A percentile compares a stretch with the other conserved stretches of the same genome.
Evolutionary conservation across 495 filamentous ascomycete genomes (phyloP).

Genomic region (Penicillium atrosanguineum): DNA sequence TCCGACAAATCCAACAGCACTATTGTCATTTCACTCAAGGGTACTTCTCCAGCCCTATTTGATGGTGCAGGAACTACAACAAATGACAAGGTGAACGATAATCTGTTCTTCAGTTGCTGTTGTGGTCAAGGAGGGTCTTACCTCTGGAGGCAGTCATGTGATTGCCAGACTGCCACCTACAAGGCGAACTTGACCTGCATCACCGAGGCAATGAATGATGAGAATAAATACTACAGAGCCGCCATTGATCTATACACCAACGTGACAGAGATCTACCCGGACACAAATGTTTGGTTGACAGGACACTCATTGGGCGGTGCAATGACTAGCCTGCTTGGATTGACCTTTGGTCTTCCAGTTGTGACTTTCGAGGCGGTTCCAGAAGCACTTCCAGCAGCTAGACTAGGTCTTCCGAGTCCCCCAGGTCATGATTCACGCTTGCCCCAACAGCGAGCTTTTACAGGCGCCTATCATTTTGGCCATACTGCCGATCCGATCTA

Average conservation of each 20-base stretch:
- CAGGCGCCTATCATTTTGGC: slow-evolving; percentile 88
- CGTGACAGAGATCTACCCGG: slow-evolving; percentile 83
- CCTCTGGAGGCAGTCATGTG: slow-evolving; percentile 86
- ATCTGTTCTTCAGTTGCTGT: slow-evolving; percentile 96
- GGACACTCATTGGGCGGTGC: slow-evolving; percentile 91
- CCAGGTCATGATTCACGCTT: slow-evolving; percentile 68
- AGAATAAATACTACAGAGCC: slow-evolving; percentile 88
- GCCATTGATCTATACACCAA: slow-evolving; percentile 86
- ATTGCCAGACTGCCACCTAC: slow-evolving; percentile 80
- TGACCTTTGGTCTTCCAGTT: slow-evolving; percentile 85
- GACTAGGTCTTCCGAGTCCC: slow-evolving; percentile 83
- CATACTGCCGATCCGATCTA: slow-evolving; percentile 95
- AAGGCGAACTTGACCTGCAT: slow-evolving; percentile 91
- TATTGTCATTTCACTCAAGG: slow-evolving; percentile 88
- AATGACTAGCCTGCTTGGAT: slow-evolving; percentile 76
- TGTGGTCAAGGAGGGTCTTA: slow-evolving; percentile 88
- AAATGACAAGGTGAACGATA: slow-evolving; percentile 97
- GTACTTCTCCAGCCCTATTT: slow-evolving; percentile 85
- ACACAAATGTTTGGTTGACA: slow-evolving; percentile 80
- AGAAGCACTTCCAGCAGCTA: slow-evolving; percentile 80
- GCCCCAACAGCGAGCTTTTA: slow-evolving; percentile 67
- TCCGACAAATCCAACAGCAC: slow-evolving; percentile 81
- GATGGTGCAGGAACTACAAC: slow-evolving; percentile 94
- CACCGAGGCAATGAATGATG: slow-evolving; percentile 64
- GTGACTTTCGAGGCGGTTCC: slow-evolving; percentile 89